Evolutionary conservation across 148 eudicot species (phyloP).

Genomic region (Beta vulgaris): DNA sequence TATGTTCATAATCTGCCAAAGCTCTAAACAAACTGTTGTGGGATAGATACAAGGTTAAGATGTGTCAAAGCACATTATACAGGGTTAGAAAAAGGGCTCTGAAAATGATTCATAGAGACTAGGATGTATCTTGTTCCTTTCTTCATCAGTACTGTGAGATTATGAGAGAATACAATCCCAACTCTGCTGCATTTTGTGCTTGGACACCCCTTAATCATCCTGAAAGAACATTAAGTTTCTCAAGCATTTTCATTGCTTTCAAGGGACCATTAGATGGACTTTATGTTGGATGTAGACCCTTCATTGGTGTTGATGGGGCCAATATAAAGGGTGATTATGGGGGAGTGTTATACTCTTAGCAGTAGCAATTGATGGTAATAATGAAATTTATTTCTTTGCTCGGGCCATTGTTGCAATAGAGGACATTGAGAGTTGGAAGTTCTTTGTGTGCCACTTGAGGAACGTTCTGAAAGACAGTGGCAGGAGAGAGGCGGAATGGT

Average conservation of each 20-base stretch:
- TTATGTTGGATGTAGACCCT: background rate
- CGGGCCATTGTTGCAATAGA: background rate
- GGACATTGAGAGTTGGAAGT: background rate
- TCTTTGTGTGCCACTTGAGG: background rate
- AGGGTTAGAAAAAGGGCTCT: background rate
- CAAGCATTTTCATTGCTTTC: background rate
- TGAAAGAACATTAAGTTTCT: background rate
- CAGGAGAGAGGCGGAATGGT: background rate
- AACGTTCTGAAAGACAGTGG: no score
- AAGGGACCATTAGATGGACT: background rate
- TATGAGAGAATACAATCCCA: background rate
- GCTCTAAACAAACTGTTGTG: background rate
- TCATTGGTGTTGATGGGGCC: background rate
- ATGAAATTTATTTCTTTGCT: background rate
- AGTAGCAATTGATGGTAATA: background rate
- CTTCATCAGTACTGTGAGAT: background rate
- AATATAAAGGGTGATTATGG: conserved; percentile 1
- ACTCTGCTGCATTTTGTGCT: background rate
- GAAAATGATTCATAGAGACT: background rate
- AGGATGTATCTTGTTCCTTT: background rate
- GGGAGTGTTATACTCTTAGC: background rate
- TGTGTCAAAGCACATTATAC: background rate
- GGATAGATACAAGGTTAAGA: background rate
- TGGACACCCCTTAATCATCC: background rate
- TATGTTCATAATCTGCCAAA: background rate